Base-by-base conservation (phyloP, 805 yeast genomes). In the Limtongia smithiae region DNA sequence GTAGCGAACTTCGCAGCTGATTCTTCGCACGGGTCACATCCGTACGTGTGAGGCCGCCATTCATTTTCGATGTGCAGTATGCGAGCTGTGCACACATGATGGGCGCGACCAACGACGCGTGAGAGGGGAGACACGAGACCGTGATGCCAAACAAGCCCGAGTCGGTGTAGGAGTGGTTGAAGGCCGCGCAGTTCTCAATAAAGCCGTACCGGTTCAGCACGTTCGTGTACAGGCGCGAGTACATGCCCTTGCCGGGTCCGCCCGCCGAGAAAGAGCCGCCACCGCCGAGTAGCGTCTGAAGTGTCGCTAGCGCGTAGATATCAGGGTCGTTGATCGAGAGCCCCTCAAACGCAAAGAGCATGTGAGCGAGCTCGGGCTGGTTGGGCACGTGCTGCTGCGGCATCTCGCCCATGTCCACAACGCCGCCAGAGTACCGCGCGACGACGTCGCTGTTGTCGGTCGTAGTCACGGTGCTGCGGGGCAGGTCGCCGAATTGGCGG, bases 231-330 rank as follows among this genome's bases (percentile, higher is more conserved):
- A 94, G 78, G 51, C 97, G 77, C 3, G 96, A 87, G 66, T 89
- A 93, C 97, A 93, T 90, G 3, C 98, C 98, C 68, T 93, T 93
- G 46, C 98, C 98, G 15, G 98, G 98, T 0, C 98, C 98, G 58
- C 98, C 98, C 8, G 98, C 97, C 17, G 94, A 83, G 64, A 93
- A 93, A 1, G 97, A 89, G 4, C 96, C 95, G 49, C 97, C 98
- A 32, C 97, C 97, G 37, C 98, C 98, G 12, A 93, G 71, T 20
- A 91, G 72, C 51, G 90, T 87, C 65, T 93, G 97, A 50, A 93
- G 73, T 1, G 89, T 81, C 1, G 97, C 96, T 34, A 89, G 71
- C 1, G 95, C 94, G 62, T 93, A 93, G 37, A 90, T 80, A 60
- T 93, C 97, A 17, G 86, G 87, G 63, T 85, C 82, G 44, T 80